These are phyloP conservation scores for Paramarasmius palmivorus DNA, from an alignment of 1,284 basidiomycete species.

Conservation along the genomic window DNA sequence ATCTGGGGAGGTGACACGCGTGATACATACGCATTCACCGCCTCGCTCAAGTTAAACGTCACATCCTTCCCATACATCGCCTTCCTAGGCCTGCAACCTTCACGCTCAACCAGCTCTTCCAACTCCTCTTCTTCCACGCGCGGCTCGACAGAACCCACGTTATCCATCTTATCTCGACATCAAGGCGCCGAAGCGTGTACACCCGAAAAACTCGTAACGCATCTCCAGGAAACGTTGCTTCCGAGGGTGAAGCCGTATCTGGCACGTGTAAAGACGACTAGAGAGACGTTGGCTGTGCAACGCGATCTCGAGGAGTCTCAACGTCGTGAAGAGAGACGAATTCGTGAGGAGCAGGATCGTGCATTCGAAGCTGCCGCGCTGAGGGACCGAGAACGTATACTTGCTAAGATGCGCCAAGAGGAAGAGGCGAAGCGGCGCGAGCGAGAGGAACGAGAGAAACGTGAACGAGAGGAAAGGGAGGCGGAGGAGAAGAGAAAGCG, in stretches of 20 bases:
- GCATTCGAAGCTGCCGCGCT: constrained; percentile 70
- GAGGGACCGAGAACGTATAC: constrained; percentile 72
- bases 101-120: constrained; percentile 38
- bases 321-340: constrained; percentile 64
- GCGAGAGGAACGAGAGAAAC: constrained; percentile 27
- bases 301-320: constrained; percentile 27
- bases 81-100: constrained; percentile 86
- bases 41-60: constrained; percentile 81
- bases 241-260: constrained; percentile 82
- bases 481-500: constrained; percentile 33
- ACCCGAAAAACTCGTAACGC: constrained; percentile 58
- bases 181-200: constrained; percentile 72
- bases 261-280: constrained; percentile 51
- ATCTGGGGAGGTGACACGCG: constrained; percentile 79
- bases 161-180: constrained; percentile 84
- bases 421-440: constrained; percentile 31
- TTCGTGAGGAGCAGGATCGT: constrained; percentile 83
- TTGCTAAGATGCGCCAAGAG: constrained; percentile 50
- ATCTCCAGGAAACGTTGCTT: constrained; percentile 70
- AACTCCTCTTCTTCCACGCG: constrained; percentile 40
- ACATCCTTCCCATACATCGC: constrained; percentile 93
- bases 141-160: constrained; percentile 46
- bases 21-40: constrained; percentile 79
- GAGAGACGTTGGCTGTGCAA: constrained; percentile 18
- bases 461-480: constrained; percentile 30